phyloP scores from a whole-genome alignment of 148 eudicot genomes.

The Camellia japonica region DNA sequence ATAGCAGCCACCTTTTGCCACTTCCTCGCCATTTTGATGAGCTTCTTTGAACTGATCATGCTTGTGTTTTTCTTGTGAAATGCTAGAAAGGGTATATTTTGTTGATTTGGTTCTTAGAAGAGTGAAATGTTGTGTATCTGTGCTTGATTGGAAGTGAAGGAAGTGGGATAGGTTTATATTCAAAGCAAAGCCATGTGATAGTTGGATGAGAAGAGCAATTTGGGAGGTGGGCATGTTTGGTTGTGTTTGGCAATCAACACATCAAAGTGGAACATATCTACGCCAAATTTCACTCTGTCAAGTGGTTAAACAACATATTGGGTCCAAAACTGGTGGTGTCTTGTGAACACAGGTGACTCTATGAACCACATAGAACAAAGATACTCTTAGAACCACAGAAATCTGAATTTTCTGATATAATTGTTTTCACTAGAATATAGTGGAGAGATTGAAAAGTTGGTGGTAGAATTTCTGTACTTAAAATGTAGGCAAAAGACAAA shows the following conservation, averaged over 20 bases:
- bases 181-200: constrained; percentile 2
- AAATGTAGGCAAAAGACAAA: too few species aligned
- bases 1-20: constrained; percentile 32
- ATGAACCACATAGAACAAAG: too few species aligned
- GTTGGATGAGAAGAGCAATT: background rate
- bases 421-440: too few species aligned
- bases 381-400: too few species aligned
- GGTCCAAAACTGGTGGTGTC: background rate
- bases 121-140: background rate
- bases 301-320: background rate
- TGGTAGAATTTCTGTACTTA: too few species aligned
- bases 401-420: too few species aligned
- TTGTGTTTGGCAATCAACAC: background rate
- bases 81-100: background rate
- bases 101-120: background rate
- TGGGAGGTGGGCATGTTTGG: background rate
- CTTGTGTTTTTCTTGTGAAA: constrained; percentile 24
- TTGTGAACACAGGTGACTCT: too few species aligned
- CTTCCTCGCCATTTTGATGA: constrained; percentile 37
- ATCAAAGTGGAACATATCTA: background rate
- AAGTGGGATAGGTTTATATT: background rate
- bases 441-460: too few species aligned
- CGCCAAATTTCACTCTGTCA: background rate
- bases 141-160: background rate
- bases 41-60: constrained; percentile 46